Evolutionary conservation across 2,329 filamentous ascomycete genomes (phyloP).

Genomic region (Dissoconium aciculare): DNA sequence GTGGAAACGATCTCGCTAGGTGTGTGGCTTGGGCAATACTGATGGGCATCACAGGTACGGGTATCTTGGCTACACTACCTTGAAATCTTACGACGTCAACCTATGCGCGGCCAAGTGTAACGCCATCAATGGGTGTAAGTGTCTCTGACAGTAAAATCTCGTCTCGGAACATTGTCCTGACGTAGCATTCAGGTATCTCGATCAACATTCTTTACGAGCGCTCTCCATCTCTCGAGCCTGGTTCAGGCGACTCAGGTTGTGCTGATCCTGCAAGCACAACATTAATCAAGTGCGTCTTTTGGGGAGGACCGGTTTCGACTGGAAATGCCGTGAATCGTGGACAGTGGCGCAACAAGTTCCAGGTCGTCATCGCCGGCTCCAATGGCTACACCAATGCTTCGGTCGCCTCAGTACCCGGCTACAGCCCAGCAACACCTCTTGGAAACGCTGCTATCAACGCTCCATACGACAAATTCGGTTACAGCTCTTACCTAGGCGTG

Average conservation of each 20-base stretch:
- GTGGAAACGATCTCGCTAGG: slow-evolving; percentile 11
- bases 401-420: slow-evolving; percentile 8
- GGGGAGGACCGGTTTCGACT: slow-evolving; percentile 14
- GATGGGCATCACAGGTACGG: too few relatives aligned
- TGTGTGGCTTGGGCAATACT: too few relatives aligned
- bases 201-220: slow-evolving; percentile 12
- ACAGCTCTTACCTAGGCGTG: slow-evolving; percentile 16
- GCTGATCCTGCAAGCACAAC: slow-evolving; percentile 9
- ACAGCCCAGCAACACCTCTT: slow-evolving; percentile 8
- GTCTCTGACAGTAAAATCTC: slow-evolving; percentile 5
- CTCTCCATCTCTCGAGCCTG: slow-evolving; percentile 9
- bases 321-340: slow-evolving; percentile 17
- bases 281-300: slow-evolving; percentile 22
- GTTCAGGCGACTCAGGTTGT: slow-evolving; percentile 9
- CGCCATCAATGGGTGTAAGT: slow-evolving; percentile 7
- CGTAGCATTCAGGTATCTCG: too few relatives aligned
- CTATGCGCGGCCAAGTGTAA: slow-evolving; percentile 16
- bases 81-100: slow-evolving; percentile 16
- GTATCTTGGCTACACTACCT: slow-evolving; percentile 6
- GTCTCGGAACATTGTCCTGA: slow-evolving; percentile 7
- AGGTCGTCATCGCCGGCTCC: slow-evolving; percentile 7
- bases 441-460: slow-evolving; percentile 17
- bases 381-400: slow-evolving; percentile 10
- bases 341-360: slow-evolving; percentile 11
- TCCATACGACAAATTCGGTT: slow-evolving; percentile 16